Percentiles rank a stretch among this genome's conserved stretches.
Evolutionary conservation across 2,329 filamentous ascomycete genomes (phyloP).

Genomic region (Leptographium wingfieldii): DNA sequence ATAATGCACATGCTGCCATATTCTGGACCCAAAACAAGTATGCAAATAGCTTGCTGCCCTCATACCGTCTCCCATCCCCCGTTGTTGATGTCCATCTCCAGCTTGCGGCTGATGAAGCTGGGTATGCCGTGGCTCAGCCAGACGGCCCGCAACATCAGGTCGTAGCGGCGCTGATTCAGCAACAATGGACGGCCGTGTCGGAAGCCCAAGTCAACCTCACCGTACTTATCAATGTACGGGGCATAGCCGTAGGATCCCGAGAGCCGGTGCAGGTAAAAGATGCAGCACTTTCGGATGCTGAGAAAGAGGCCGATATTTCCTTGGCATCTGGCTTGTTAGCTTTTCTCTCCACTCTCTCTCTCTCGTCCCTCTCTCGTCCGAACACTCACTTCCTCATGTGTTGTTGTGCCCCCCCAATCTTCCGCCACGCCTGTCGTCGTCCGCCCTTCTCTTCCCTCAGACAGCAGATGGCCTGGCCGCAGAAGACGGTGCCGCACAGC

Average conservation of each 20-base stretch:
- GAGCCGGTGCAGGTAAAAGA: constrained; percentile 71
- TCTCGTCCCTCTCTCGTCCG: constrained; percentile 50
- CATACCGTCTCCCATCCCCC: constrained; percentile 88
- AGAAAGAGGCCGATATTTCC: constrained; percentile 86
- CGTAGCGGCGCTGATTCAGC: constrained; percentile 87
- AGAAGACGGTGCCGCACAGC: constrained; percentile 94
- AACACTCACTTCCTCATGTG: constrained; percentile 68
- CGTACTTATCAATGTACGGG: constrained; percentile 91
- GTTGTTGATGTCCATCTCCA: constrained; percentile 94
- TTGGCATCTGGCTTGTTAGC: constrained; percentile 53
- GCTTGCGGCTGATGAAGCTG: constrained; percentile 74
- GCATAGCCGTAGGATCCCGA: constrained; percentile 78
- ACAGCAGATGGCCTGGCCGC: constrained; percentile 87
- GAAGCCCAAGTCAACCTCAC: constrained; percentile 86
- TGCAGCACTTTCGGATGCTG: constrained; percentile 90
- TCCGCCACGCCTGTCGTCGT: constrained; percentile 26
- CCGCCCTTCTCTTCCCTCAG: constrained; percentile 45
- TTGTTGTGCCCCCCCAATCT: constrained; percentile 76
- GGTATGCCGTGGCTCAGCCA: constrained; percentile 83
- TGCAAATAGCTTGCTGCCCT: constrained; percentile 6
- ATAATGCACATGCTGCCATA: too few relatives aligned
- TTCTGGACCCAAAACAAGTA: too few relatives aligned
- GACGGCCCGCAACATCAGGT: constrained; percentile 70
- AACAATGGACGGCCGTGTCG: constrained; percentile 80
- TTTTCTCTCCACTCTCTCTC: not conserved